These are phyloP conservation scores for Barnettozyma botsteinii DNA, from an alignment of 805 yeast species.

Conservation along the genomic window DNA sequence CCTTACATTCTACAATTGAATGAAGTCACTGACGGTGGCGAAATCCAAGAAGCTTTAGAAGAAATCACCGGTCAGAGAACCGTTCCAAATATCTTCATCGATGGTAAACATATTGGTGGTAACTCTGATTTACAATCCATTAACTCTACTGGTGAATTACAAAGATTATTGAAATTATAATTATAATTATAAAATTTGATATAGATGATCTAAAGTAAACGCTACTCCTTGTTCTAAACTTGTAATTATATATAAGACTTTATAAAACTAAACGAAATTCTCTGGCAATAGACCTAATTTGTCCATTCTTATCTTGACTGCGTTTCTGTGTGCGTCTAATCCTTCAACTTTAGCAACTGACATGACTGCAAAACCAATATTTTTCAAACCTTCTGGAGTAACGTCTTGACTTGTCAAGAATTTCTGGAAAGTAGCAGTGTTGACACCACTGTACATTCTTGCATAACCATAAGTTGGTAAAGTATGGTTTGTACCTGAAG, in stretches of 20 bases:
- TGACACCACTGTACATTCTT: slow-evolving; percentile 94
- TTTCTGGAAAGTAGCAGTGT: slow-evolving; percentile 92
- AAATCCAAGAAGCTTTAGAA: slow-evolving; percentile 71
- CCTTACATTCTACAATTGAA: slow-evolving; percentile 41
- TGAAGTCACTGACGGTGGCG: slow-evolving; percentile 66
- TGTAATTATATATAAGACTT: background rate
- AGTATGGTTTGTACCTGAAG: slow-evolving; percentile 97
- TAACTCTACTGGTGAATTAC: slow-evolving; percentile 55
- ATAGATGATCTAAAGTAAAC: no score
- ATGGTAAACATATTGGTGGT: slow-evolving; percentile 93
- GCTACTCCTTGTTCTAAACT: no score
- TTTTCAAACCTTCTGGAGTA: slow-evolving; percentile 74
- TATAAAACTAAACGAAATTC: slow-evolving; percentile 22
- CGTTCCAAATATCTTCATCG: slow-evolving; percentile 89
- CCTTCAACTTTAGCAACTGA: slow-evolving; percentile 95
- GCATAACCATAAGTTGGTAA: slow-evolving; percentile 98
- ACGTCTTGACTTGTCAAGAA: slow-evolving; percentile 92
- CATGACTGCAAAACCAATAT: slow-evolving; percentile 96
- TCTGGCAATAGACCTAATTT: slow-evolving; percentile 50
- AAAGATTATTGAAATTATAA: slow-evolving; percentile 29
- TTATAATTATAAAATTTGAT: no score
- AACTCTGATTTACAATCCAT: slow-evolving; percentile 81
- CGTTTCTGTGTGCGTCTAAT: slow-evolving; percentile 93
- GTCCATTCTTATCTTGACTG: slow-evolving; percentile 91
- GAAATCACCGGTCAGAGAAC: slow-evolving; percentile 86